Evolutionary conservation across 139 green algal genomes (phyloP), one percentile per base, ranked within the genome.

Genomic region (Spirogloea muscicola): DNA sequence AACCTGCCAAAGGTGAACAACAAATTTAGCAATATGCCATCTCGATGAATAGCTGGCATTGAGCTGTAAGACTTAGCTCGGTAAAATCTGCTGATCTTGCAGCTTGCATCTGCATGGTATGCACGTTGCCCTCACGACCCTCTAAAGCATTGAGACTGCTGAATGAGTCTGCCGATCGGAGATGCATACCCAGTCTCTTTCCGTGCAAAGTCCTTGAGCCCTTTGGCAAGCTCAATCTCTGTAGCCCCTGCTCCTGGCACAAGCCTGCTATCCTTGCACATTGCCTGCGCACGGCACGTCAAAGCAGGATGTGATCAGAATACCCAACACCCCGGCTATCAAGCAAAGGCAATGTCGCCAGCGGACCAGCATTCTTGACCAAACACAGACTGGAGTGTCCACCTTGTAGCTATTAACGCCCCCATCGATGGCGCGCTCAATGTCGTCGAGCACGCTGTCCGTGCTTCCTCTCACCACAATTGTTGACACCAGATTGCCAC

Each of bases 331-430:
- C 46, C 21, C 46, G 46, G 21, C n/a, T n/a, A n/a, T n/a, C n/a
- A n/a, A n/a, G n/a, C n/a, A n/a, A n/a, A n/a, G n/a, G n/a, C n/a
- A n/a, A n/a, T n/a, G n/a, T n/a, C n/a, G n/a, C n/a, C n/a, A n/a
- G n/a, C n/a, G n/a, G n/a, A n/a, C n/a, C n/a, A n/a, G n/a, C n/a
- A n/a, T n/a, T n/a, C n/a, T n/a, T n/a, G n/a, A n/a, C n/a, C n/a
- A n/a, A n/a, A n/a, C n/a, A n/a, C n/a, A n/a, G n/a, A n/a, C n/a
- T n/a, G n/a, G n/a, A n/a, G n/a, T n/a, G n/a, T 60, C 44, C 25
- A 81, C 73, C 88, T 96, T 96, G 91, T 91, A 98, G 41, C 88
- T 83, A 74, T 98, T 98, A 60, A 98, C 88, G 46, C 91, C 94
- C 75, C 96, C 90, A 72, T 98, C 95, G 27, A 98, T 81, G 0